Conservation (phyloP, 2,329 filamentous ascomycete genomes). For the Onygena corvina region DNA sequence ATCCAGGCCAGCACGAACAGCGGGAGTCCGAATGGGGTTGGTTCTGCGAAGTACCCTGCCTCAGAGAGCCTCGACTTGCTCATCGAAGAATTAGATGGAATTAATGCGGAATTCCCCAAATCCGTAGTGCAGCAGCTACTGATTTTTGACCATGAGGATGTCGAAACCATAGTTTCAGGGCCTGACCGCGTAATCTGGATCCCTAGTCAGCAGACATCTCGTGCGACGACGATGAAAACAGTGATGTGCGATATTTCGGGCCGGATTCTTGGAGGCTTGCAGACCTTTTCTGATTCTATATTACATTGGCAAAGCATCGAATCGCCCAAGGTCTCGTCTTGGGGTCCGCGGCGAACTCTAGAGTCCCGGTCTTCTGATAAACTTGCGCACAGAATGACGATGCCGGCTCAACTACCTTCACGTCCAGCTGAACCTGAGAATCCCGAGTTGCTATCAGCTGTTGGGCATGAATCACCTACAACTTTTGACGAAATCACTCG, state of each 20-base stretch:
- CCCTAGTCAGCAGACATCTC: constrained; percentile 55
- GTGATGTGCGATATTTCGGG: constrained; percentile 70
- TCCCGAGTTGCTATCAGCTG: constrained; percentile 27
- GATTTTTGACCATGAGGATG: constrained; percentile 59
- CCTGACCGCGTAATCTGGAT: constrained; percentile 58
- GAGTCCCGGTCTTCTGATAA: constrained; percentile 43
- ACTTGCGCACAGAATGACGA: constrained; percentile 61
- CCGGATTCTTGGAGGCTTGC: constrained; percentile 62
- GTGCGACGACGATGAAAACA: constrained; percentile 67
- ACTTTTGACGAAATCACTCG: constrained; percentile 44
- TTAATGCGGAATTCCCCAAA: constrained; percentile 62
- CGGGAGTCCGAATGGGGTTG: constrained; percentile 7
- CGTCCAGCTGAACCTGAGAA: constrained; percentile 29
- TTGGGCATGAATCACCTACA: constrained; percentile 36
- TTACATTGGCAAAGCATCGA: constrained; percentile 65
- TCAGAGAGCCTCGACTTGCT: constrained; percentile 31
- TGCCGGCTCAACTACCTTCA: constrained; percentile 51
- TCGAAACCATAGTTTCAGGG: constrained; percentile 42
- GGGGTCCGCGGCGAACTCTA: constrained; percentile 41
- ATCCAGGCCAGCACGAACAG: not conserved
- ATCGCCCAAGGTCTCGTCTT: constrained; percentile 49
- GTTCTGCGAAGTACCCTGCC: constrained; percentile 26
- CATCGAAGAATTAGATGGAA: constrained; percentile 53
- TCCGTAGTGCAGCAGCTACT: constrained; percentile 67
- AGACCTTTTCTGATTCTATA: constrained; percentile 57